These are phyloP conservation scores for Plantago major DNA, from an alignment of 257 asterid species.

Conservation along the genomic window DNA sequence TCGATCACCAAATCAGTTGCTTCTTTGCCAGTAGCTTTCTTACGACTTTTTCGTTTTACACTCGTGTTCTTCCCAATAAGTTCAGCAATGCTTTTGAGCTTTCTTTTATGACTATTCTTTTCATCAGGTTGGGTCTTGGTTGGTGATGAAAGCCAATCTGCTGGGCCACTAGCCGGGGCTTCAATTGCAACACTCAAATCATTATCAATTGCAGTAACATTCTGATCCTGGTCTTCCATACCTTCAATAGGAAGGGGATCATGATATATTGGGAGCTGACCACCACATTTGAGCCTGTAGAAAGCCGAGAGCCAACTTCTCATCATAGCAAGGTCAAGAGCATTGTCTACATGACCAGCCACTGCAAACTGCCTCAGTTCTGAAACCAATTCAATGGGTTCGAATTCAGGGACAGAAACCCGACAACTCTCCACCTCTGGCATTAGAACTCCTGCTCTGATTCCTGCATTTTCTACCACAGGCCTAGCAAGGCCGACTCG, in stretches of 20 bases:
- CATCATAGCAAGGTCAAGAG: constrained; percentile 45
- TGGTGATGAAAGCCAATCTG: constrained; percentile 27
- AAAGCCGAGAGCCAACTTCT: constrained; percentile 63
- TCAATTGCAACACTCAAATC: constrained; percentile 32
- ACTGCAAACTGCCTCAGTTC: constrained; percentile 26
- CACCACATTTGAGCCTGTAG: constrained; percentile 35
- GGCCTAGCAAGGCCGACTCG: constrained; percentile 37
- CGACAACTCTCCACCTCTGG: constrained; percentile 47
- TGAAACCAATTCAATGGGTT: constrained; percentile 36
- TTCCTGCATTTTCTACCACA: constrained; percentile 43
- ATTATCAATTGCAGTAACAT: constrained; percentile 7
- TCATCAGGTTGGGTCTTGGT: constrained; percentile 26
- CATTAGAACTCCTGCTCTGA: constrained; percentile 40
- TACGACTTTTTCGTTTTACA: constrained; percentile 19
- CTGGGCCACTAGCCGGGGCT: constrained; percentile 38
- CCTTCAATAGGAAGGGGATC: constrained; percentile 58
- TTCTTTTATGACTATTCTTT: constrained; percentile 35
- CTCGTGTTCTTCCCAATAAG: constrained; percentile 27
- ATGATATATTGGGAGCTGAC: constrained; percentile 24
- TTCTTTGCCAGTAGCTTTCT: constrained; percentile 7
- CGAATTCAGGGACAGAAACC: constrained; percentile 34
- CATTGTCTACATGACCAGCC: constrained; percentile 22
- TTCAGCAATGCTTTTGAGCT: constrained; percentile 70
- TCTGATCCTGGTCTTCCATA: constrained; percentile 41
- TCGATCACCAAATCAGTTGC: background rate